phyloP scores from a whole-genome alignment of 768 basidiomycete genomes.

The Hortiboletus campestris region DNA sequence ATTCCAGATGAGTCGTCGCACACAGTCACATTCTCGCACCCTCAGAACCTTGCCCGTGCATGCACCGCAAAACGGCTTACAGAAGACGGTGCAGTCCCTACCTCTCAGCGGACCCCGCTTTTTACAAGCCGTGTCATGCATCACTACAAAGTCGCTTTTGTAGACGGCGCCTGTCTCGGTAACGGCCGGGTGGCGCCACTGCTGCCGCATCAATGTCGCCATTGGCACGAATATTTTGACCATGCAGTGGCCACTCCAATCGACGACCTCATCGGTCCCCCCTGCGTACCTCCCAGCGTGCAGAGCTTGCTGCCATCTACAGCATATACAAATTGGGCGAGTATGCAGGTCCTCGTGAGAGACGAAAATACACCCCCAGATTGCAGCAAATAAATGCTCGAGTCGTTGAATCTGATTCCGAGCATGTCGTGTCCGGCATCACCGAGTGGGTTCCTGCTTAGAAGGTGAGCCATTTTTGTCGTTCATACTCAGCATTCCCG shows the following conservation, averaged over 20 bases:
- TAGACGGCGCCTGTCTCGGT: background rate
- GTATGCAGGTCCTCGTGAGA: background rate
- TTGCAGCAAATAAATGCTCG: background rate
- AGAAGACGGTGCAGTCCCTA: background rate
- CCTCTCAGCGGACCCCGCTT: background rate
- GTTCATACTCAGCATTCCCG: background rate
- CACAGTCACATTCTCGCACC: background rate
- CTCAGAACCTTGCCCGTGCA: background rate
- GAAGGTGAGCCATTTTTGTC: background rate
- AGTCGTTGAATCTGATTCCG: background rate
- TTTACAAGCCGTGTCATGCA: conserved; percentile 16
- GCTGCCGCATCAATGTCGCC: conserved; percentile 27
- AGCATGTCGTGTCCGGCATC: conserved; percentile 2
- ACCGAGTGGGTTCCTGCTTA: conserved; percentile 1
- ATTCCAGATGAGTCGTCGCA: background rate
- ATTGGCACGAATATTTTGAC: conserved; percentile 7
- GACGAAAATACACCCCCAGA: background rate
- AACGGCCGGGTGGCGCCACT: conserved; percentile 17
- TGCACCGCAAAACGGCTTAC: background rate
- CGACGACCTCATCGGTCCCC: conserved; percentile 17
- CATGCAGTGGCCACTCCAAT: conserved; percentile 20
- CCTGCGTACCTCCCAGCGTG: conserved; percentile 19
- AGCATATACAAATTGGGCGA: background rate
- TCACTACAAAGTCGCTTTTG: background rate
- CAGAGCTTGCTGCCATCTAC: background rate